These are phyloP conservation scores for Nannochloris sp. DNA, from an alignment of 139 green algal species.

Conservation along the genomic window DNA sequence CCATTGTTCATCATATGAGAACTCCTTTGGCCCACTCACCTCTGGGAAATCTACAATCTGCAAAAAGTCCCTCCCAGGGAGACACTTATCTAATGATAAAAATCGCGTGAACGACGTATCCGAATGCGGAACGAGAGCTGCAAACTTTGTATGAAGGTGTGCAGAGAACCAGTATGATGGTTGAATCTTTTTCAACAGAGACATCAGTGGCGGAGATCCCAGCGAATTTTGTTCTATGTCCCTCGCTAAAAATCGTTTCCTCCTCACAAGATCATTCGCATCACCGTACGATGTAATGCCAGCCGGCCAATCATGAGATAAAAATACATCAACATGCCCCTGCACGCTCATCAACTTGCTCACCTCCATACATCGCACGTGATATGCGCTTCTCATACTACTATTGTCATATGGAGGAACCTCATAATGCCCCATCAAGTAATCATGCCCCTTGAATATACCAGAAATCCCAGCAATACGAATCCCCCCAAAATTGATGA, in stretches of 20 bases:
- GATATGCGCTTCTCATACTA: conserved; percentile 80
- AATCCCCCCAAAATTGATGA: conserved; percentile 83
- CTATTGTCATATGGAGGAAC: conserved; percentile 64
- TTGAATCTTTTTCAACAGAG: conserved; percentile 62
- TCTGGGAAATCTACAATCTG: conserved; percentile 76
- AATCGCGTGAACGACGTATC: conserved; percentile 58
- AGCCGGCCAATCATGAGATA: conserved; percentile 95
- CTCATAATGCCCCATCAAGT: conserved; percentile 74
- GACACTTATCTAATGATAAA: conserved; percentile 95
- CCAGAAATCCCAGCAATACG: conserved; percentile 89
- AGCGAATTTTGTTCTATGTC: conserved; percentile 66
- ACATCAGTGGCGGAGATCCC: conserved; percentile 52
- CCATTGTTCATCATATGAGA: conserved; percentile 93
- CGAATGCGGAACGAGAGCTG: conserved; percentile 55
- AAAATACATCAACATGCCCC: conserved; percentile 74
- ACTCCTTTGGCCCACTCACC: conserved; percentile 37
- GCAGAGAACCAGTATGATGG: conserved; percentile 91
- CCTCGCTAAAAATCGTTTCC: conserved; percentile 72
- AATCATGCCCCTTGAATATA: conserved; percentile 79
- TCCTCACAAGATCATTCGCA: conserved; percentile 56
- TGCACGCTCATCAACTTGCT: conserved; percentile 62
- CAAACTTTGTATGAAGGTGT: conserved; percentile 94
- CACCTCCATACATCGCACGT: conserved; percentile 71
- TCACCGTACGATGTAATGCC: conserved; percentile 76
- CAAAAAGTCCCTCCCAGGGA: conserved; percentile 84